phyloP scores from a whole-genome alignment of 2,329 filamentous ascomycete species.

The Endoconidiophora laricicola region DNA sequence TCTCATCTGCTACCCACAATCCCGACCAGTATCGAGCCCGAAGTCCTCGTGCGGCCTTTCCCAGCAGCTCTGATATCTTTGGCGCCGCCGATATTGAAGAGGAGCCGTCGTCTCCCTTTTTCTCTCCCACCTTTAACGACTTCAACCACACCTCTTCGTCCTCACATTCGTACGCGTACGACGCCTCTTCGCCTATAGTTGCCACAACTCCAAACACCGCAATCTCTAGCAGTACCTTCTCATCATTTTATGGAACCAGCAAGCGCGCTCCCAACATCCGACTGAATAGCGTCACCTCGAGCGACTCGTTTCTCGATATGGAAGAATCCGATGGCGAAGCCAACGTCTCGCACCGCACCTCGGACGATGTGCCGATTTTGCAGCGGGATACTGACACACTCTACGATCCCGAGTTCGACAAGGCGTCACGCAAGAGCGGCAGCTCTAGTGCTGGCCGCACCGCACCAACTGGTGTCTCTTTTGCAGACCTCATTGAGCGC shows the following conservation, averaged over 20 bases:
- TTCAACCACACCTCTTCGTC: background rate
- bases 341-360: conserved; percentile 31
- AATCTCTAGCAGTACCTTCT: conserved; percentile 1
- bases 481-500: conserved; percentile 71
- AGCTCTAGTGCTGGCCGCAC: conserved; percentile 1
- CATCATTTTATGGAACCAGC: conserved; percentile 20
- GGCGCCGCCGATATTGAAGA: conserved; percentile 24
- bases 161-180: background rate
- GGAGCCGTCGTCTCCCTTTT: conserved; percentile 5
- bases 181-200: background rate
- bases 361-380: conserved; percentile 50
- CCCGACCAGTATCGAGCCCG: conserved; percentile 24
- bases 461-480: conserved; percentile 31
- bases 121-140: conserved; percentile 21
- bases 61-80: conserved; percentile 19
- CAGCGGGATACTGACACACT: conserved; percentile 49
- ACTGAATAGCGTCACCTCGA: conserved; percentile 27
- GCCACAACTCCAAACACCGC: conserved; percentile 3
- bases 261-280: conserved; percentile 32
- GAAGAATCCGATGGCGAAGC: conserved; percentile 57
- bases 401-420: conserved; percentile 25
- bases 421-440: conserved; percentile 25
- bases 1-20: conserved; percentile 30
- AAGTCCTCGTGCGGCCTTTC: conserved; percentile 28
- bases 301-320: conserved; percentile 45